Evolutionary conservation across 1,284 basidiomycete species (phyloP), one percentile per base, ranked within the genome.

Genomic region (Stereum hirsutum): DNA sequence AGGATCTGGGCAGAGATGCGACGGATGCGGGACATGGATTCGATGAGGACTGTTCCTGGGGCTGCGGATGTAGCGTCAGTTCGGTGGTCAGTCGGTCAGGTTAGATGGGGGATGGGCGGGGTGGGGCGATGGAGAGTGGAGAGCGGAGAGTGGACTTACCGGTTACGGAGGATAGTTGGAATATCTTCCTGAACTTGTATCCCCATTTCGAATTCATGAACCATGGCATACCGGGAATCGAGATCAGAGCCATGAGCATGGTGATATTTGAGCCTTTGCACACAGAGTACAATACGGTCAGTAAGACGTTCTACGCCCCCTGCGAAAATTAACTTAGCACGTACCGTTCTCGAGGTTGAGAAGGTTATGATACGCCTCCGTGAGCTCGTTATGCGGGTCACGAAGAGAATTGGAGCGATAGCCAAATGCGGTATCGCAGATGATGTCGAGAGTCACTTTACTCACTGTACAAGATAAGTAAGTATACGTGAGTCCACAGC

Each of bases 371-470:
- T 72, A 74, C 4, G 71, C 70, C 23, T 62, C 59, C 6, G 70
- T 65, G 6, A 74, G 59, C 44, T 70, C 68, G 43, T 72, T 70
- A 44, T 68, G 54, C 4, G 69, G 68, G 43, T 71, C 59, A 44
- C 63, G 63, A n/a, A 74, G 55, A 3, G 68, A 67, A 46, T 72
- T 65, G 6, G 70, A 50, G 37, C 60, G 55, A 49, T 74, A 74
- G 12, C 70, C 69, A 46, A 74, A 72, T 0, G 70, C 70, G 5
- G 70, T 68, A 11, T 63, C 59, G 53, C 69, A 72, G 27, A 74
- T 71, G 42, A 74, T 70, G 46, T 73, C 70, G 2, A 74, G 60
- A 0, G 70, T 72, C 1, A 68, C 69, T 55, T 72, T 74, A 50
- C 65, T 68, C 64, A 71, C 70, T 74, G 44, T 26, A 12, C 14